A percentile compares a stretch with the other conserved stretches of the same genome.
Evolutionary conservation across 2,329 filamentous ascomycete genomes (phyloP).

Genomic region (Tolypocladium ophioglossoides): DNA sequence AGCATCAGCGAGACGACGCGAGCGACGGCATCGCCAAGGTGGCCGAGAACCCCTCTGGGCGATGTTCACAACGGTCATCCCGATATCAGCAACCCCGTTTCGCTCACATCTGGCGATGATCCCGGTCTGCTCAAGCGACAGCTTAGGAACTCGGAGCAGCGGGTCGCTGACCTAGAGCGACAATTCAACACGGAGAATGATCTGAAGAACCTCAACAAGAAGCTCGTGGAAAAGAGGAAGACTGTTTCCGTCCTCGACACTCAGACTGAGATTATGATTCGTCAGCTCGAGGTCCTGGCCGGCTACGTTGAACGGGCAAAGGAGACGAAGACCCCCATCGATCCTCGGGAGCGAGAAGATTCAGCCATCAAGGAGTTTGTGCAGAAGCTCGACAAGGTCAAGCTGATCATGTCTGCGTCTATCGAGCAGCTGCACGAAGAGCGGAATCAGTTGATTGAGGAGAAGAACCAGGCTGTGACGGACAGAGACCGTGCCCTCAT

Average conservation of each 20-base stretch:
- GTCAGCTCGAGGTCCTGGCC: slow-evolving; percentile 79
- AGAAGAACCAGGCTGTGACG: slow-evolving; percentile 70
- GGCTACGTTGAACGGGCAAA: slow-evolving; percentile 83
- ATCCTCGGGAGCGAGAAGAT: slow-evolving; percentile 74
- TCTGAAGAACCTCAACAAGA: slow-evolving; percentile 70
- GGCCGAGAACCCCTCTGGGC: slow-evolving; percentile 56
- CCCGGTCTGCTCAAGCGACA: slow-evolving; percentile 60
- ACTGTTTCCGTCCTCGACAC: slow-evolving; percentile 92
- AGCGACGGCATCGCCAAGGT: slow-evolving; percentile 53
- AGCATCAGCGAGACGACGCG: slow-evolving; percentile 60
- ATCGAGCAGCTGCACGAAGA: slow-evolving; percentile 56
- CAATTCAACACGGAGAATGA: slow-evolving; percentile 58
- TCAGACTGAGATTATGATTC: slow-evolving; percentile 89
- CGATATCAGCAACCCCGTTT: slow-evolving; percentile 64
- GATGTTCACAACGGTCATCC: slow-evolving; percentile 40
- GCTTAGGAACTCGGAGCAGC: slow-evolving; percentile 69
- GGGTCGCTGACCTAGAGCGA: slow-evolving; percentile 77
- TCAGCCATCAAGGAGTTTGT: slow-evolving; percentile 88
- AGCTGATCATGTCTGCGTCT: slow-evolving; percentile 43
- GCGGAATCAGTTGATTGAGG: slow-evolving; percentile 72
- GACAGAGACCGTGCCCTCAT: slow-evolving; percentile 89
- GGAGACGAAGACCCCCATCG: slow-evolving; percentile 67
- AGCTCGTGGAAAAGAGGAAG: slow-evolving; percentile 84
- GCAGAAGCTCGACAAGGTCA: slow-evolving; percentile 55
- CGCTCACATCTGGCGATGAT: slow-evolving; percentile 55